phyloP scores from a whole-genome alignment of 2,329 filamentous ascomycete species.

The Sphaerulina populicola region DNA sequence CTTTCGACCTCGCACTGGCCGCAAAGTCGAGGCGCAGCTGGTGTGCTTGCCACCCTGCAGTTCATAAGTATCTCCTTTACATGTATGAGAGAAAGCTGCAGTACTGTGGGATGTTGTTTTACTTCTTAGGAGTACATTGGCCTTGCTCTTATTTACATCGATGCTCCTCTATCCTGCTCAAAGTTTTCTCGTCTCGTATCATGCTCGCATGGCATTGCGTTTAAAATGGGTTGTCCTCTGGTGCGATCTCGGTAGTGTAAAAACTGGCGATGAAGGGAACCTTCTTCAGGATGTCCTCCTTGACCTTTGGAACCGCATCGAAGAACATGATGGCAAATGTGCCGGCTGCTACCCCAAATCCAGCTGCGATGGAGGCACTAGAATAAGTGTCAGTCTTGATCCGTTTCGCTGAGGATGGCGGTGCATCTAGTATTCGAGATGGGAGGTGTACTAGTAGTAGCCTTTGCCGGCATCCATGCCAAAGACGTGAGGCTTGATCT shows the following conservation, averaged over 20 bases:
- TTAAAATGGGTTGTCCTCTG: conserved; percentile 57
- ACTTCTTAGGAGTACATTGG: conserved; percentile 14
- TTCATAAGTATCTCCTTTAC: background rate
- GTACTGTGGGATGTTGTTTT: background rate
- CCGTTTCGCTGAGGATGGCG: background rate
- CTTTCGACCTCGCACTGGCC: too few species aligned
- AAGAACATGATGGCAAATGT: conserved; percentile 57
- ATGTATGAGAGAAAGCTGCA: background rate
- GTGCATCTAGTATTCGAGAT: background rate
- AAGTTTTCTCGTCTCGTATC: background rate
- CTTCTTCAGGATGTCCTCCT: conserved; percentile 42
- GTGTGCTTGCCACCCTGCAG: background rate
- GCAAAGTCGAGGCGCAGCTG: too few species aligned
- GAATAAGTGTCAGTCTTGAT: conserved; percentile 14
- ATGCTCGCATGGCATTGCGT: conserved; percentile 2
- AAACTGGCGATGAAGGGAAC: conserved; percentile 51
- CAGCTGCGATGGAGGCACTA: conserved; percentile 43
- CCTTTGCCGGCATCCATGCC: conserved; percentile 30
- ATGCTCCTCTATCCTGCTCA: conserved; percentile 1
- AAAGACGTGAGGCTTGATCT: conserved; percentile 41
- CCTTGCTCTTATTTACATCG: conserved; percentile 21
- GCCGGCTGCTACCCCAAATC: conserved; percentile 51
- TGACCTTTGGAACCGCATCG: conserved; percentile 47
- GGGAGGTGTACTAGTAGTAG: conserved; percentile 6
- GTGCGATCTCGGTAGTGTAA: conserved; percentile 50